A percentile compares a stretch with the other conserved stretches of the same genome.
Evolutionary conservation across 441 rosid species (phyloP).

Genomic region (Biscutella laevigata): DNA sequence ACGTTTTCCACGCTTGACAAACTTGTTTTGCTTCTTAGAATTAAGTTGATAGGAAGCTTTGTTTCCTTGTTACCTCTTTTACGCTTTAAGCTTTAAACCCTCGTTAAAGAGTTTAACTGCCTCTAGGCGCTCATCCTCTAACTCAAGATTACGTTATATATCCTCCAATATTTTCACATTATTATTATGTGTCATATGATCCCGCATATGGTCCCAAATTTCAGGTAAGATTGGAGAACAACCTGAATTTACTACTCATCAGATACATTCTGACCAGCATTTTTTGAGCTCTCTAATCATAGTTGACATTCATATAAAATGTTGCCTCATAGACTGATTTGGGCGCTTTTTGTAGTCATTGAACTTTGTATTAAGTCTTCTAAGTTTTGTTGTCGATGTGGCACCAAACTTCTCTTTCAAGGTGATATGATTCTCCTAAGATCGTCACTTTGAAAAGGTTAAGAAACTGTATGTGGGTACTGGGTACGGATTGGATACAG

Average conservation of each 20-base stretch:
- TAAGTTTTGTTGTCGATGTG: too few relatives aligned
- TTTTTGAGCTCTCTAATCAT: slow-evolving; percentile 2
- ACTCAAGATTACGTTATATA: background rate
- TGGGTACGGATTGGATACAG: too few relatives aligned
- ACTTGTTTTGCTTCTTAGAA: background rate
- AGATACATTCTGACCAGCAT: background rate
- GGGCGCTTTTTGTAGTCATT: background rate
- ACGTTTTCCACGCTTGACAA: background rate
- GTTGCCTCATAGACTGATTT: background rate
- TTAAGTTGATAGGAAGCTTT: background rate
- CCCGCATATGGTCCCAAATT: background rate
- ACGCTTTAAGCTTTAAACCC: background rate
- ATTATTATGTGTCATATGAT: background rate
- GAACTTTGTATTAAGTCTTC: too few relatives aligned
- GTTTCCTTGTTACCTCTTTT: background rate
- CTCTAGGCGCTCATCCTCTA: slow-evolving; percentile 7
- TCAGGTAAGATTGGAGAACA: background rate
- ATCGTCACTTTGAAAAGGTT: too few relatives aligned
- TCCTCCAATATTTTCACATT: background rate
- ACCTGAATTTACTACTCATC: background rate
- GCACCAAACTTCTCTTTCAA: background rate
- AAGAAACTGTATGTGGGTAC: too few relatives aligned
- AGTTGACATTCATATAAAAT: background rate
- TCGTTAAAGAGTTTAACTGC: background rate
- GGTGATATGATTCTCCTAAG: too few relatives aligned